phyloP scores from a whole-genome alignment of 164 flowering plant species.

The Malania oleifera region DNA sequence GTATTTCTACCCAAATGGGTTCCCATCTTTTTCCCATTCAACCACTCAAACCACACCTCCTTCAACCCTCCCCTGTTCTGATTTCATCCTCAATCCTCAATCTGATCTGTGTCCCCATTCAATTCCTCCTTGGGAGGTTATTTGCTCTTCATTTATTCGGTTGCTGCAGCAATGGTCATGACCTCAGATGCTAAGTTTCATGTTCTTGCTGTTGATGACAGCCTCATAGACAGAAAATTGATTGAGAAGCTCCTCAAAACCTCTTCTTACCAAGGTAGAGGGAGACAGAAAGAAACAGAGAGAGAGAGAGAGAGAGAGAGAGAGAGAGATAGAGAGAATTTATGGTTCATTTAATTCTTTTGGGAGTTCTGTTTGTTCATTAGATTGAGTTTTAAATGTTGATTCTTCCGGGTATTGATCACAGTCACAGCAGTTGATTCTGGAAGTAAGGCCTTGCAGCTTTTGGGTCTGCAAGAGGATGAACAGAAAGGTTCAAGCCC shows the following conservation, averaged over 20 bases:
- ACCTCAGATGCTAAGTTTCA: slow-evolving; percentile 32
- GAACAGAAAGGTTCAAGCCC: slow-evolving; percentile 9
- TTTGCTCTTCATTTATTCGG: background rate
- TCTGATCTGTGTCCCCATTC: background rate
- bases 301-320: too few relatives aligned
- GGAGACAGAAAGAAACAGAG: too few relatives aligned
- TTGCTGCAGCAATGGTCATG: slow-evolving; percentile 15
- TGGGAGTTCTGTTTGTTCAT: background rate
- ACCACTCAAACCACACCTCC: background rate
- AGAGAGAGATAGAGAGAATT: too few relatives aligned
- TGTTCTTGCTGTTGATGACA: slow-evolving; percentile 57
- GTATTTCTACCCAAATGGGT: slow-evolving; percentile 3
- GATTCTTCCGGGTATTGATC: background rate
- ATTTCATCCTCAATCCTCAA: background rate
- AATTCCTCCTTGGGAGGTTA: too few relatives aligned
- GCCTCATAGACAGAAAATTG: slow-evolving; percentile 38
- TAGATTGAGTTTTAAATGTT: background rate
- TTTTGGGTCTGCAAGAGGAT: slow-evolving; percentile 32
- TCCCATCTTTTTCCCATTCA: slow-evolving; percentile 14
- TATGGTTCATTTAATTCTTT: background rate
- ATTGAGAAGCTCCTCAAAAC: slow-evolving; percentile 51
- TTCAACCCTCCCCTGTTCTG: background rate
- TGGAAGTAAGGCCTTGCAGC: slow-evolving; percentile 38
- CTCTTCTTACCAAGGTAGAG: slow-evolving; percentile 45
- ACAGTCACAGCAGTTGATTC: slow-evolving; percentile 50